Conservation (phyloP, 2,329 filamentous ascomycete genomes). For the Westerdykella ornata region DNA sequence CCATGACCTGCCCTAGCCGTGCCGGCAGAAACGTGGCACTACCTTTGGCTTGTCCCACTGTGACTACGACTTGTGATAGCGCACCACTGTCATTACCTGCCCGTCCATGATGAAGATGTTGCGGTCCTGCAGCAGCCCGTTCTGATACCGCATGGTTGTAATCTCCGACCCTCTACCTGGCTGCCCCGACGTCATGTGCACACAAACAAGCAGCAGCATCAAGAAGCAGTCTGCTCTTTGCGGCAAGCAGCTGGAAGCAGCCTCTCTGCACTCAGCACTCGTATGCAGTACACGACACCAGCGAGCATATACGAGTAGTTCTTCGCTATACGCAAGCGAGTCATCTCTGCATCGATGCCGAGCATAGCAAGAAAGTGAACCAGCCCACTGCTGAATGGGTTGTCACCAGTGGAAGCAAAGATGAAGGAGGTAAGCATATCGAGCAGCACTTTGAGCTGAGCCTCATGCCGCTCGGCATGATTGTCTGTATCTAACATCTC, state of each 20-base stretch:
- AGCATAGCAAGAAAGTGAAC: too few species aligned
- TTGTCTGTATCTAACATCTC: too few species aligned
- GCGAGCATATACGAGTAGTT: too few species aligned
- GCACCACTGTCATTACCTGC: conserved; percentile 12
- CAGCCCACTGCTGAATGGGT: too few species aligned
- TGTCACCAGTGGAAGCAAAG: too few species aligned
- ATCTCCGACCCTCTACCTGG: conserved; percentile 12
- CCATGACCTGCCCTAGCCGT: conserved; percentile 16
- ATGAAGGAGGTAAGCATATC: too few species aligned
- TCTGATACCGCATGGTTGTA: conserved; percentile 10
- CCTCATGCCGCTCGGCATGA: too few species aligned
- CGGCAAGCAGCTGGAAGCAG: neutral
- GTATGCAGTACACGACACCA: neutral
- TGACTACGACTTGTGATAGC: conserved; percentile 21
- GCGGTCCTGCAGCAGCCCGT: conserved; percentile 12
- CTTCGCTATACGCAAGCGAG: too few species aligned
- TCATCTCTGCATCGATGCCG: too few species aligned
- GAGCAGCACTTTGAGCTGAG: too few species aligned
- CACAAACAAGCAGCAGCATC: neutral
- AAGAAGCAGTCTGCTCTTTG: neutral
- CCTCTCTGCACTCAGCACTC: neutral
- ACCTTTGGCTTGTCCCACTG: conserved; percentile 20
- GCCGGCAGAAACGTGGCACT: conserved; percentile 17
- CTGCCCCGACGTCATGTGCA: neutral
- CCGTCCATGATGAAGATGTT: conserved; percentile 17